These are phyloP conservation scores for Ophiostoma sp. DNA, from an alignment of 2,329 filamentous ascomycete genomes.

Conservation along the genomic window DNA sequence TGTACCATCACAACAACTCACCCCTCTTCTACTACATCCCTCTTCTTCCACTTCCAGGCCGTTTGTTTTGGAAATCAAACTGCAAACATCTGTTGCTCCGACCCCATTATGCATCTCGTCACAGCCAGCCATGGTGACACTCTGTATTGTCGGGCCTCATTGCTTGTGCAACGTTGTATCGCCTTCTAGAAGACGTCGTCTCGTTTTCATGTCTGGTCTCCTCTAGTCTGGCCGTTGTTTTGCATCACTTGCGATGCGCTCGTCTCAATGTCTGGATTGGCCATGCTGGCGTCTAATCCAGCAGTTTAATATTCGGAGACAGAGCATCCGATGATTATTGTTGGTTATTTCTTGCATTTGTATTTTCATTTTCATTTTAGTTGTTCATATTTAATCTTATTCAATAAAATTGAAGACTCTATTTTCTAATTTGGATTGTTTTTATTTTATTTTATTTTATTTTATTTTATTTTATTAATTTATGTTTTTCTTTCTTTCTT, in stretches of 20 bases:
- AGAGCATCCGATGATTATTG: not conserved
- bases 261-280: not conserved
- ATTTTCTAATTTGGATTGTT: not conserved
- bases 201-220: no score
- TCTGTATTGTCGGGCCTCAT: not conserved
- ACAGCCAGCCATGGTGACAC: not conserved
- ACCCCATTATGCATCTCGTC: not conserved
- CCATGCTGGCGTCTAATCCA: not conserved
- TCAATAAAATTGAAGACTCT: no score
- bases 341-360: no score
- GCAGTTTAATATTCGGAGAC: not conserved
- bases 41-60: conserved; percentile 2
- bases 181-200: not conserved
- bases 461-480: not conserved
- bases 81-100: conserved; percentile 2
- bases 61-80: conserved; percentile 11
- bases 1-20: no score
- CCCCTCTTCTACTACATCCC: not conserved
- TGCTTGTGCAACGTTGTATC: not conserved
- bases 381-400: not conserved
- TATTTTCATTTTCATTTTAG: no score
- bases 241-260: not conserved
- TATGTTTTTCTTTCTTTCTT: not conserved
- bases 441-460: not conserved
- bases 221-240: not conserved